Percentiles rank a stretch among this genome's conserved stretches.
These are phyloP conservation scores for Oemleria cerasiformis DNA, from an alignment of 306 rosid genomes.

Conservation along the genomic window DNA sequence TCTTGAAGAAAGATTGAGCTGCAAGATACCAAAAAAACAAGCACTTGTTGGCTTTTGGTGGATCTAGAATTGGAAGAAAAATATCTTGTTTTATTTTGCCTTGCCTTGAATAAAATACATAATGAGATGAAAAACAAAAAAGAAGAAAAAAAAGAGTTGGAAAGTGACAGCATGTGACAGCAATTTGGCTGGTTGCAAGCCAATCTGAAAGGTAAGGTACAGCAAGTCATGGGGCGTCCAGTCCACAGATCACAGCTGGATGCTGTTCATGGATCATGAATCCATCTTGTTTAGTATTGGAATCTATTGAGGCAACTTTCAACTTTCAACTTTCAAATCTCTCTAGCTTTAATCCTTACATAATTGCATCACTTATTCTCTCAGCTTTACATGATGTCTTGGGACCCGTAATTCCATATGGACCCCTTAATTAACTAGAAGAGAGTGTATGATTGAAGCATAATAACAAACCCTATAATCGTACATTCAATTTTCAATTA, in stretches of 20 bases:
- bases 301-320: conserved; percentile 24
- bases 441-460: conserved; percentile 4
- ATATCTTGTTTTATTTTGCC: neutral
- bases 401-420: neutral
- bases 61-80: conserved; percentile 15
- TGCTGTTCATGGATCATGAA: neutral
- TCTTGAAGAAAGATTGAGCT: neutral
- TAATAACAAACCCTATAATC: neutral
- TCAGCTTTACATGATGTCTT: conserved; percentile 5
- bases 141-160: neutral
- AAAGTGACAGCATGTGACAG: conserved; percentile 17
- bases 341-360: conserved; percentile 16
- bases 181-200: conserved; percentile 14
- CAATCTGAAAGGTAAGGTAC: conserved; percentile 8
- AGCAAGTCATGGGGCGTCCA: too few relatives aligned
- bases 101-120: conserved; percentile 22
- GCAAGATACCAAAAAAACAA: neutral
- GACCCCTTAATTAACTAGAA: neutral
- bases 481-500: neutral
- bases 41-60: conserved; percentile 8
- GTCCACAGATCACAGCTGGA: too few relatives aligned
- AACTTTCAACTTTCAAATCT: conserved; percentile 15
- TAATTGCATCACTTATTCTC: conserved; percentile 9
- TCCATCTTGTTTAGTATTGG: conserved; percentile 11
- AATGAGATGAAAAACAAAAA: neutral